Base-by-base conservation (phyloP, 257 asterid genomes). In the Buddleja alternifolia region DNA sequence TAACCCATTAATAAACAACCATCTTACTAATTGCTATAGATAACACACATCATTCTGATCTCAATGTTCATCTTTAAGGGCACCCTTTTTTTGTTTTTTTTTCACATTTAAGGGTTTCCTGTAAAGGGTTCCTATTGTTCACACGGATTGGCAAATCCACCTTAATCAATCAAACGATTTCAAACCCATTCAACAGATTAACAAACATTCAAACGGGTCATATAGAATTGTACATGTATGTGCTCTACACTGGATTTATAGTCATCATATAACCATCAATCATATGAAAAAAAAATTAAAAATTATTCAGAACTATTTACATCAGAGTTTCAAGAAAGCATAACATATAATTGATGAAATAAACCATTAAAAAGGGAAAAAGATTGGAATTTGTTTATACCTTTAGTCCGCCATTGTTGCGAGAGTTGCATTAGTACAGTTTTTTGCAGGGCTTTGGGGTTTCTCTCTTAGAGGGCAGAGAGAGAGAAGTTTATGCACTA, bases 371-470 rank as follows among this genome's bases (percentile, higher is more conserved):
- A 25, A 29, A 60, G 44, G 2, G 16, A 2, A 21, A 60, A 60
- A 37, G 9, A 58, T 37, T 34, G 21, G 21, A 59, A 10, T 46
- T 66, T 25, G 36, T 66, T 64, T 71, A 65, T 73, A 82, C 87
- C 82, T 53, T 70, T 60, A 73, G 72, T 21, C 71, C 60, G 68
- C 68, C 84, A 79, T 71, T 82, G 82, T 60, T n/a, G n/a, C n/a
- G 72, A 42, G 60, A 73, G 73, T 76, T 75, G 78, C 75, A 75
- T 62, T 74, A 48, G 78, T 52, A 25, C 21, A 73, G 63, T 29
- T 29, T 29, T 29, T 29, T 66, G 71, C 77, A 44, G 73, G 80
- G 68, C 41, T 52, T 67, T 62, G 73, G 73, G 67, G 70, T 23
- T 57, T 77, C 54, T 47, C 52, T 53, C 62, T 12, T 29, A 46